Conservation (phyloP, 2,329 filamentous ascomycete genomes). For the Dichotomopilus funicola region DNA sequence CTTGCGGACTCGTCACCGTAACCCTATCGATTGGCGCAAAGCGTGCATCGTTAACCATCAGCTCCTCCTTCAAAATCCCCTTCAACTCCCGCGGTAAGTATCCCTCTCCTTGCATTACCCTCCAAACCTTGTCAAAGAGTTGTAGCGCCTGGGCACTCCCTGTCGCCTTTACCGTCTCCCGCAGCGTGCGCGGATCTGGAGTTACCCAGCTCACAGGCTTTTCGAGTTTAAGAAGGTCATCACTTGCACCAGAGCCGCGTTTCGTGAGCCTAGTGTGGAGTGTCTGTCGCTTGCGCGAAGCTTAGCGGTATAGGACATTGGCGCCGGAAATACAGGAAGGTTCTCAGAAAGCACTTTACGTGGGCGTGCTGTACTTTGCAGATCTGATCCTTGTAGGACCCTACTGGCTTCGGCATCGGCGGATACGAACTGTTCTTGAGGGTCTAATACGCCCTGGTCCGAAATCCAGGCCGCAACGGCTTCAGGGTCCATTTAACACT, state of each 20-base stretch:
- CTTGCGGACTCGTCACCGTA: not conserved
- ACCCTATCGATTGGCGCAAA: not conserved
- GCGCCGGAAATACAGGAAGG: not conserved
- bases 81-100: slow-evolving; percentile 4
- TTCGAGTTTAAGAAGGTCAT: slow-evolving; percentile 5
- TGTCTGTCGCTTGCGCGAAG: not conserved
- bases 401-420: not conserved
- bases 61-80: slow-evolving; percentile 3
- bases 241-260: not conserved
- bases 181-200: slow-evolving; percentile 1
- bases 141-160: slow-evolving; percentile 2
- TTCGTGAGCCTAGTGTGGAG: not conserved
- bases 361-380: not conserved
- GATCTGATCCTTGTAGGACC: not conserved
- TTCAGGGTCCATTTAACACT: slow-evolving; percentile 1
- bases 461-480: slow-evolving; percentile 1
- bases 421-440: not conserved
- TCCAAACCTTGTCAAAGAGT: slow-evolving; percentile 4
- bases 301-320: slow-evolving; percentile 1
- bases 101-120: slow-evolving; percentile 2
- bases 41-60: slow-evolving; percentile 3
- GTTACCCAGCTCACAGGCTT: slow-evolving; percentile 2
- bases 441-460: not conserved
- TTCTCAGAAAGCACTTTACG: not conserved
- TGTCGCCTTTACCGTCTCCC: slow-evolving; percentile 2